phyloP scores from a whole-genome alignment of 371 early-diverging fungal species.

The Conidiobolus incongruus region DNA sequence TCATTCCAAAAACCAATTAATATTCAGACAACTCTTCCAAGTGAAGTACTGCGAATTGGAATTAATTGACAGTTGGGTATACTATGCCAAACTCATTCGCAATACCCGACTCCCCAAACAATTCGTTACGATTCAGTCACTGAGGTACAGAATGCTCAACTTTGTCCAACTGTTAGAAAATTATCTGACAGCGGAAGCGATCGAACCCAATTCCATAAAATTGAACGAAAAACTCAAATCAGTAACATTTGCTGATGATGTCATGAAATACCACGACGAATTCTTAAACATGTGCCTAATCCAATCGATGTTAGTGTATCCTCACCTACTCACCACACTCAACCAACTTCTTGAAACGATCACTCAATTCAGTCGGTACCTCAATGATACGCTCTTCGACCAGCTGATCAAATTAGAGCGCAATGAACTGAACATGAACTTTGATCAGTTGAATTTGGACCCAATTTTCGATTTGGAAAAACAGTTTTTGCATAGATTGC shows the following conservation, averaged over 20 bases:
- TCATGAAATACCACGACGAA: slow-evolving; percentile 53
- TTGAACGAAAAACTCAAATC: slow-evolving; percentile 30
- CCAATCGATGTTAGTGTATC: slow-evolving; percentile 83
- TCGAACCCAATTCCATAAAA: slow-evolving; percentile 66
- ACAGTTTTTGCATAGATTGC: too few relatives aligned
- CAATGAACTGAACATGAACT: too few relatives aligned
- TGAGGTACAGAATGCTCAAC: slow-evolving; percentile 59
- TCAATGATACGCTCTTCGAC: too few relatives aligned
- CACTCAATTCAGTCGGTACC: too few relatives aligned
- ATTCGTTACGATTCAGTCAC: slow-evolving; percentile 26
- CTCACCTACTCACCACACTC: too few relatives aligned
- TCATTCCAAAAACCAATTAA: slow-evolving; percentile 67
- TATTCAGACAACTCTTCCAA: slow-evolving; percentile 70
- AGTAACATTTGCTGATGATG: slow-evolving; percentile 62
- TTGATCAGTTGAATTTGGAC: too few relatives aligned
- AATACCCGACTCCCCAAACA: slow-evolving; percentile 5
- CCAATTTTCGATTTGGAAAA: too few relatives aligned
- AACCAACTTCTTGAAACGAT: too few relatives aligned
- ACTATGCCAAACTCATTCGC: slow-evolving; percentile 13
- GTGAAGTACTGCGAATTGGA: slow-evolving; percentile 68
- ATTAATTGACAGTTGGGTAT: slow-evolving; percentile 49
- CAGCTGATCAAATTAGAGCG: too few relatives aligned
- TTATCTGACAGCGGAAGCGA: slow-evolving; percentile 63
- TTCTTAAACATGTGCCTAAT: slow-evolving; percentile 70
- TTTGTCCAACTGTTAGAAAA: slow-evolving; percentile 75